phyloP scores from a whole-genome alignment of 2,329 filamentous ascomycete genomes.

The Tolypocladium album region DNA sequence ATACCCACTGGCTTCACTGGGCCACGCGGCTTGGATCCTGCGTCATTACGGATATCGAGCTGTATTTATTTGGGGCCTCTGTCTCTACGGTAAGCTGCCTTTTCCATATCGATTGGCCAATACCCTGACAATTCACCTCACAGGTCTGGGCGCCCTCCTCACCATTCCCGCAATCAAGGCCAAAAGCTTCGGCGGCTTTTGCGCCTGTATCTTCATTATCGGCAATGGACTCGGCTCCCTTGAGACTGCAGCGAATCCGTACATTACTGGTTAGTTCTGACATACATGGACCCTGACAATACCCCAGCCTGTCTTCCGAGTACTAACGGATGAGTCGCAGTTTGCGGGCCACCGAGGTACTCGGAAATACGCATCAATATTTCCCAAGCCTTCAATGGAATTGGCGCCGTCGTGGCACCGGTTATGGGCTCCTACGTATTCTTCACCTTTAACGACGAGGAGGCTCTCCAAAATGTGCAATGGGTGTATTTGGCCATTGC shows the following conservation, averaged over 20 bases:
- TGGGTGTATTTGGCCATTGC: constrained; percentile 69
- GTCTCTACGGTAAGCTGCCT: constrained; percentile 36
- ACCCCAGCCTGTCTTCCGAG: not conserved
- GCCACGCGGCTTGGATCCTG: constrained; percentile 52
- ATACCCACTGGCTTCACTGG: constrained; percentile 62
- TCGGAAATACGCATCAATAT: constrained; percentile 67
- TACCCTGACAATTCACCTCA: not conserved
- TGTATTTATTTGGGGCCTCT: constrained; percentile 59
- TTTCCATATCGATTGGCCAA: not conserved
- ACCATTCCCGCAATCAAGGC: constrained; percentile 46
- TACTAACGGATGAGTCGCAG: constrained; percentile 3
- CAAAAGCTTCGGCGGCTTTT: constrained; percentile 63
- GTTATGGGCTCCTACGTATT: constrained; percentile 64
- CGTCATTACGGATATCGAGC: constrained; percentile 55
- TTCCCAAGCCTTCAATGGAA: constrained; percentile 66
- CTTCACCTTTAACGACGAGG: constrained; percentile 50
- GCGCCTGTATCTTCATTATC: constrained; percentile 61
- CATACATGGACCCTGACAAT: no score
- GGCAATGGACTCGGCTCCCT: constrained; percentile 64
- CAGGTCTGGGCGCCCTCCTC: constrained; percentile 42
- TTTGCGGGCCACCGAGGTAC: constrained; percentile 53
- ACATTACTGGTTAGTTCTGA: constrained; percentile 40
- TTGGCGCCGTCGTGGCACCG: constrained; percentile 62
- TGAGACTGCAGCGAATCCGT: constrained; percentile 69
- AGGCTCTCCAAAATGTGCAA: constrained; percentile 56